Base-by-base conservation (phyloP, 768 basidiomycete species). In the Inosperma sp. region DNA sequence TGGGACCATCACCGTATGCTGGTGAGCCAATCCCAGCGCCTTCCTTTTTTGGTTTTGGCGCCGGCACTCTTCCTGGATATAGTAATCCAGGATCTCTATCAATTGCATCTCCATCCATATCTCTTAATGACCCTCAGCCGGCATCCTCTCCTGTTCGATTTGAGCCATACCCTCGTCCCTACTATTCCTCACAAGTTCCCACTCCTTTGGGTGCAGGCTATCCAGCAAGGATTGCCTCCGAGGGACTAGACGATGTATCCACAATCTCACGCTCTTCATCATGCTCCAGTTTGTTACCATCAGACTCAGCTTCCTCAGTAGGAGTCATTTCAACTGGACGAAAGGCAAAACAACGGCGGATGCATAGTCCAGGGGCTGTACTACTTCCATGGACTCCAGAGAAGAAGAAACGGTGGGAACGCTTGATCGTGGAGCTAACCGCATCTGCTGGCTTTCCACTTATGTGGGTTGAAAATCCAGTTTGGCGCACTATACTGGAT, bases 391-490 rank as follows among this genome's bases (percentile, higher is more conserved):
- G 43, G 43, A 16, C 21, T 7, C 25, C 12, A 25, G 43, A 26
- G 19, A 13, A 4, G 22, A 45, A n/a, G 26, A 45, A n/a, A 17
- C n/a, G 16, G 10, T 45, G 25, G 8, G 43, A 45, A 16, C 26
- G 19, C 23, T 31, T 26, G 16, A 23, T 50, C 7, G 40, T 26
- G 25, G 23, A 29, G 6, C 21, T 50, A 14, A 50, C 49, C 4
- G 27, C 39, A 21, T 37, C 35, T 13, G 49, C 49, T 7, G 39
- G 40, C 2, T 39, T 51, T 2, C 21, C 37, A 1, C 25, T 43
- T 19, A 17, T 5, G 8, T 51, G 49, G 49, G 40, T 51, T 5
- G 49, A 51, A 8, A 51, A 51, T 21, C 49, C 49, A 3, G 49
- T 17, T 10, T 51, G 37, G 37, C 12, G n/a, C 6, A 22, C 4